Evolutionary conservation across 352 stramenopile species (phyloP).

Genomic region (Pythium aquatile): DNA sequence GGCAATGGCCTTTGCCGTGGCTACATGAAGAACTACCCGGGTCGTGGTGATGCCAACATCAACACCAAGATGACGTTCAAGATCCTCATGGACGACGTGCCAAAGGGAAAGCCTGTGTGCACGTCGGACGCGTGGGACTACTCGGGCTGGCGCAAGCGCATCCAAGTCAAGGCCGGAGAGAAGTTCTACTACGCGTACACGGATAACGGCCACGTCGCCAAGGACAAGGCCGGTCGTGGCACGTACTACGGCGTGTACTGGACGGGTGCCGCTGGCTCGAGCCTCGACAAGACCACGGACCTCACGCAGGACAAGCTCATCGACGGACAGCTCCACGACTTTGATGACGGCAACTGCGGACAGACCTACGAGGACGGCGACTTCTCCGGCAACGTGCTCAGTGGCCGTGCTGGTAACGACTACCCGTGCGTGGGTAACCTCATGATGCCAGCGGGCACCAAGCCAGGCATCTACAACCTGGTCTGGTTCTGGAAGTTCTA

Average conservation of each 20-base stretch:
- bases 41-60: constrained; percentile 42
- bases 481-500: constrained; percentile 80
- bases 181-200: constrained; percentile 65
- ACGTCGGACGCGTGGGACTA: constrained; percentile 33
- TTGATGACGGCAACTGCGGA: constrained; percentile 66
- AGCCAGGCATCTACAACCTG: constrained; percentile 54
- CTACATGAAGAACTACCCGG: constrained; percentile 67
- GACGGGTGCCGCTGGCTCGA: constrained; percentile 39
- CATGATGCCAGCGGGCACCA: constrained; percentile 41
- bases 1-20: constrained; percentile 51
- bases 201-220: constrained; percentile 60
- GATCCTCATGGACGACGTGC: constrained; percentile 53
- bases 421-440: constrained; percentile 55
- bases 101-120: constrained; percentile 35
- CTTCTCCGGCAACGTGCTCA: constrained; percentile 37
- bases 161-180: constrained; percentile 39
- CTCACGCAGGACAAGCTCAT: constrained; percentile 56
- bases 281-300: constrained; percentile 43
- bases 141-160: constrained; percentile 38
- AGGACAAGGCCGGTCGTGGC: constrained; percentile 51
- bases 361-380: constrained; percentile 43
- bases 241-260: constrained; percentile 68
- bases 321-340: constrained; percentile 62
- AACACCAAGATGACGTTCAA: constrained; percentile 46
- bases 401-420: constrained; percentile 44